phyloP scores from a whole-genome alignment of 1,139 yeast species.

The Insectozyma bohioensis region DNA sequence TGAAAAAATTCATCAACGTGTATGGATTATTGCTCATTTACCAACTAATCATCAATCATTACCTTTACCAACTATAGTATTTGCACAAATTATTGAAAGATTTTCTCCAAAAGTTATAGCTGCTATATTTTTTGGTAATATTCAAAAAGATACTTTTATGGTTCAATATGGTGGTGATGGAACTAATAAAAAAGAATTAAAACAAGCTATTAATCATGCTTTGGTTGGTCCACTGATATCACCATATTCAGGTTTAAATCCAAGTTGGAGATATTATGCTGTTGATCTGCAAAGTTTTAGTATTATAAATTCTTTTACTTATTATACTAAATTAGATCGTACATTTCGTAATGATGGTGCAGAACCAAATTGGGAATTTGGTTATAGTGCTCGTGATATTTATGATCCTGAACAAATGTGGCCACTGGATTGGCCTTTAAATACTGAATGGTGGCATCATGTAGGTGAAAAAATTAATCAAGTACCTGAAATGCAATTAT shows the following conservation, averaged over 20 bases:
- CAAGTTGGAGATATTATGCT: conserved; percentile 34
- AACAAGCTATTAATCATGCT: conserved; percentile 26
- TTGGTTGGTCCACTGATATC: conserved; percentile 31
- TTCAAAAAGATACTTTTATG: conserved; percentile 26
- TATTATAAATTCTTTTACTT: conserved; percentile 29
- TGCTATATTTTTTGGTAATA: conserved; percentile 30
- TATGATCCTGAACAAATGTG: conserved; percentile 28
- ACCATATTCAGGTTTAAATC: conserved; percentile 29
- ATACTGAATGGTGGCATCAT: conserved; percentile 30
- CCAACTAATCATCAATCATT: conserved; percentile 23
- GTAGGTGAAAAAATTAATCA: conserved; percentile 17
- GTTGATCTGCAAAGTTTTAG: conserved; percentile 30
- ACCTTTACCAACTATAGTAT: conserved; percentile 27
- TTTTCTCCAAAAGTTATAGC: conserved; percentile 36
- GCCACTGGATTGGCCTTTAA: conserved; percentile 25
- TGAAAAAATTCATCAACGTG: conserved; percentile 28
- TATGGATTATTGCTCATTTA: conserved; percentile 34
- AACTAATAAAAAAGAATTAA: conserved; percentile 16
- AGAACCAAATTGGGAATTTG: conserved; percentile 32
- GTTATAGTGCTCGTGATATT: conserved; percentile 28
- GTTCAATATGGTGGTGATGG: conserved; percentile 25
- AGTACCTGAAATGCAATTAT: conserved; percentile 16
- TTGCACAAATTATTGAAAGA: conserved; percentile 26
- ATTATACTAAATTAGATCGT: conserved; percentile 27
- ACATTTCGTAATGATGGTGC: conserved; percentile 29